These are phyloP conservation scores for Lumnitzera littorea DNA, from an alignment of 345 rosid species.

Conservation along the genomic window DNA sequence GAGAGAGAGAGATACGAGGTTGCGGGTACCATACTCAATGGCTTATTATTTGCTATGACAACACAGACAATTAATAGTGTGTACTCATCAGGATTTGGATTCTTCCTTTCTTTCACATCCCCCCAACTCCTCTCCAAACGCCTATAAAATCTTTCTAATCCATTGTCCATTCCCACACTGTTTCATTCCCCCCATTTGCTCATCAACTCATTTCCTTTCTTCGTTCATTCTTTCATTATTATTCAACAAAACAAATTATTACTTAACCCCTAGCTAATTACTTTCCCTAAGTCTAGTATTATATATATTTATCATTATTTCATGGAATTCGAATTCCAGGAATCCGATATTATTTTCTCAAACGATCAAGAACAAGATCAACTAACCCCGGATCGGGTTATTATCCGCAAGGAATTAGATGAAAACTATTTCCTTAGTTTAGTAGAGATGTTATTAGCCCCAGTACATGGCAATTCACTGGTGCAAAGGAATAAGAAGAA, in stretches of 20 bases:
- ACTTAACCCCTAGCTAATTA: neutral
- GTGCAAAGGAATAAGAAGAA: slow-evolving; percentile 15
- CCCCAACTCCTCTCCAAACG: neutral
- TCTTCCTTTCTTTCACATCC: too few species aligned
- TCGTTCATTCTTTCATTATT: neutral
- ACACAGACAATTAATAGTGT: neutral
- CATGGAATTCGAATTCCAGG: slow-evolving; percentile 18
- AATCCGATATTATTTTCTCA: slow-evolving; percentile 17
- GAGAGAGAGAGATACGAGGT: neutral
- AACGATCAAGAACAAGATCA: neutral
- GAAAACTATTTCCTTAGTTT: too few species aligned
- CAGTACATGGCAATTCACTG: neutral
- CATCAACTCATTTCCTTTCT: neutral
- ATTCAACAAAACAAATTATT: neutral
- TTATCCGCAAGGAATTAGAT: neutral
- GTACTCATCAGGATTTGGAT: neutral
- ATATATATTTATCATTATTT: neutral
- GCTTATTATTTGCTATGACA: neutral
- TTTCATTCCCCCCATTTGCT: too few species aligned
- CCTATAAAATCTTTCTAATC: neutral
- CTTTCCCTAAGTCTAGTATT: neutral
- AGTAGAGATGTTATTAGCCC: neutral
- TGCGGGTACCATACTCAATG: slow-evolving; percentile 2
- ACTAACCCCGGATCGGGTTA: neutral
- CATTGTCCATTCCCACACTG: too few species aligned